Conservation (phyloP, 371 early-diverging fungal genomes). For the Apophysomyces variabilis region DNA sequence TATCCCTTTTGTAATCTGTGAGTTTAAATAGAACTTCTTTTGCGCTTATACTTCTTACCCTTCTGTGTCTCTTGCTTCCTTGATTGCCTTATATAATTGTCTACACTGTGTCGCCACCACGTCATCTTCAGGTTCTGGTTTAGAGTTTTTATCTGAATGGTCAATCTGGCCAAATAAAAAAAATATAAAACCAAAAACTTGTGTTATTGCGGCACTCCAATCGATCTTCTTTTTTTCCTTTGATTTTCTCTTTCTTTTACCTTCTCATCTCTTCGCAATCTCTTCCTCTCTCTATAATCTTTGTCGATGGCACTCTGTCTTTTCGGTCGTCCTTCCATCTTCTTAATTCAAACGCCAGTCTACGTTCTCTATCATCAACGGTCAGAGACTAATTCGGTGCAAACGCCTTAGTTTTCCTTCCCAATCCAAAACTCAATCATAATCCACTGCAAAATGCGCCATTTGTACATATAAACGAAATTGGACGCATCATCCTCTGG, state of each 20-base stretch:
- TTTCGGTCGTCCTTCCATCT: slow-evolving; percentile 24
- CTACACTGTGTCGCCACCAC: slow-evolving; percentile 17
- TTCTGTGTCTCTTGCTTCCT: slow-evolving; percentile 41
- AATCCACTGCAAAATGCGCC: too few relatives aligned
- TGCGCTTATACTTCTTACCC: slow-evolving; percentile 26
- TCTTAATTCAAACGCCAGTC: too few relatives aligned
- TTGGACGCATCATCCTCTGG: too few relatives aligned
- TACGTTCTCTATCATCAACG: too few relatives aligned
- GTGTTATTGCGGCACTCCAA: slow-evolving; percentile 3
- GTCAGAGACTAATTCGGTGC: too few relatives aligned
- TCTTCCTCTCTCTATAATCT: slow-evolving; percentile 32
- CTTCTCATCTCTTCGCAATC: slow-evolving; percentile 24
- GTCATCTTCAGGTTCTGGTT: neutral
- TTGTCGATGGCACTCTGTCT: slow-evolving; percentile 28
- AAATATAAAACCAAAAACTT: neutral
- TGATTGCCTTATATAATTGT: slow-evolving; percentile 34
- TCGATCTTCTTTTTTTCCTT: neutral
- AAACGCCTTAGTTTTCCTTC: too few relatives aligned
- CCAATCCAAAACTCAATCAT: too few relatives aligned
- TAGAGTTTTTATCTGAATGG: neutral
- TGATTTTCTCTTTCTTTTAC: slow-evolving; percentile 4
- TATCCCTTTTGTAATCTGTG: slow-evolving; percentile 32
- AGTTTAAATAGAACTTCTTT: slow-evolving; percentile 2
- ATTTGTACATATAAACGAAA: too few relatives aligned
- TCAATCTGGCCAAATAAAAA: neutral